Evolutionary conservation across 176 grass and related monocot species (phyloP).

Genomic region (Oropetium thomaeum): DNA sequence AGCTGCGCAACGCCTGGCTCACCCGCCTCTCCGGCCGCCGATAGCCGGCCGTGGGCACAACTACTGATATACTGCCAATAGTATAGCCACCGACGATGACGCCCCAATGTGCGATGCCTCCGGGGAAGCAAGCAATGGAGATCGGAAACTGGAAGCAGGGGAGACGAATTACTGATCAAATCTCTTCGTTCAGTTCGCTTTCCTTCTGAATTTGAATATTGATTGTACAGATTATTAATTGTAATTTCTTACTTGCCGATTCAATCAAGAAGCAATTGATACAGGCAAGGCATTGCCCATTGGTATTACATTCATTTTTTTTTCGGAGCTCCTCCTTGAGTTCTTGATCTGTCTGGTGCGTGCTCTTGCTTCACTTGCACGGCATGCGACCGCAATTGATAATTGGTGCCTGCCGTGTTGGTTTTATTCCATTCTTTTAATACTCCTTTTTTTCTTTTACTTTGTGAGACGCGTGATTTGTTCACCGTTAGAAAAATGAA

Average conservation of each 20-base stretch:
- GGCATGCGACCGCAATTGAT: neutral
- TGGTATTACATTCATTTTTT: neutral
- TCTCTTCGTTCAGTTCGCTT: neutral
- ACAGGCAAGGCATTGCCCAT: conserved; percentile 4
- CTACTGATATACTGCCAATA: neutral
- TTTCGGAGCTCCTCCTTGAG: neutral
- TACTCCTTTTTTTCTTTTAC: neutral
- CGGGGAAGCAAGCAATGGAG: neutral
- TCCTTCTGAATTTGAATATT: neutral
- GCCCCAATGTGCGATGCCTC: neutral
- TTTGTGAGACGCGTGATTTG: neutral
- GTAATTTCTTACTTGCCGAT: conserved; percentile 30
- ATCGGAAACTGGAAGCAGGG: conserved; percentile 15
- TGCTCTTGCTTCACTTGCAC: neutral
- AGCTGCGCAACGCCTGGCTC: conserved; percentile 77
- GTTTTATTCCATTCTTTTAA: neutral
- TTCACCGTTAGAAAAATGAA: neutral
- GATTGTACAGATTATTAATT: conserved; percentile 41
- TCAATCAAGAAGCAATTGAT: conserved; percentile 22
- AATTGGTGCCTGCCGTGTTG: neutral
- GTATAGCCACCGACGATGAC: conserved; percentile 6
- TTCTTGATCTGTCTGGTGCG: neutral
- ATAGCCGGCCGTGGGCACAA: conserved; percentile 33
- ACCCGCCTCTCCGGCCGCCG: conserved; percentile 49
- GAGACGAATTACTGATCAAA: neutral